Base-by-base conservation (phyloP, 2,329 filamentous ascomycete genomes). In the Elsinoe perseae region DNA sequence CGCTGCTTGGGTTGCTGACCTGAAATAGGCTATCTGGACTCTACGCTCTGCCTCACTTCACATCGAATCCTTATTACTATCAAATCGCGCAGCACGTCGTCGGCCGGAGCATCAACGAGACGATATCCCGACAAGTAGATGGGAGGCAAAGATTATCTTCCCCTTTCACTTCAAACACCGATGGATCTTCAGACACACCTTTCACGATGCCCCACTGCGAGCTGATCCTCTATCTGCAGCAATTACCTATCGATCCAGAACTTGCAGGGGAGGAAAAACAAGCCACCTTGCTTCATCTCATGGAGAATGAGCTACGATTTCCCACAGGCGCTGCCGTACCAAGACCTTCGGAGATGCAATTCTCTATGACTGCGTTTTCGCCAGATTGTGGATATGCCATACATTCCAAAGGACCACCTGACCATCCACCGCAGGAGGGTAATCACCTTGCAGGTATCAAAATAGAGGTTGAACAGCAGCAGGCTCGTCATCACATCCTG, bases 1-100 rank as follows among this genome's bases (percentile, higher is more conserved):
- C 32, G 32, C 10, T 14, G 5, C 32, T 14, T 7, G 3, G 5
- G 12, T 14, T n/a, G n/a, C n/a, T 36, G 10, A 36, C 32, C n/a
- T 36, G 32, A 14, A 7, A 9, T n/a, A 55, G 52, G 36, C 28
- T 93, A 65, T 83, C 86, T n/a, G 91, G 93, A 42, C 85, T 97
- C 56, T 95, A 95, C 68, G 87, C 85, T 2, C 74, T 97, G 46
- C 91, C 93, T 23, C 90, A 97, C 69, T 79, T 98, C 53, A 77
- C 87, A 0, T 79, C 88, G 14, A 80, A 78, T 4, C 66, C 73
- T 20, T 72, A 75, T 56, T 73, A 75, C 1, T 85, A 81, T 63
- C 69, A 68, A 4, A 61, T 65, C 1, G 65, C 73, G 2, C 70
- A 70, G 50, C 74, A 75, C 52, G 73, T 95, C 14, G 75, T 97